These are phyloP conservation scores for Durio zibethinus DNA, from an alignment of 345 rosid genomes.

Conservation along the genomic window DNA sequence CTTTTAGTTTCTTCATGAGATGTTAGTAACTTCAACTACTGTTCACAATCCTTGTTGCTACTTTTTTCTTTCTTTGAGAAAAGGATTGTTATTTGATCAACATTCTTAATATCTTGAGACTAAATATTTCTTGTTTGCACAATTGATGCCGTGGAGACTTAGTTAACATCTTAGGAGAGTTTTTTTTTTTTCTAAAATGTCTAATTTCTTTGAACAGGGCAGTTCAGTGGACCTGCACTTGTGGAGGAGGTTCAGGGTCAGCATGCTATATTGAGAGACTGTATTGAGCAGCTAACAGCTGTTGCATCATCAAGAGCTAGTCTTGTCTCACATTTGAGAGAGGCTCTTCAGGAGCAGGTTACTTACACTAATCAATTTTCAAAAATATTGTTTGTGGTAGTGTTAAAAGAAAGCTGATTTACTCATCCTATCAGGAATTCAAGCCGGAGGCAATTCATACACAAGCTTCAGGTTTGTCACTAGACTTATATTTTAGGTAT, in stretches of 20 bases:
- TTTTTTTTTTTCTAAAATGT: not conserved
- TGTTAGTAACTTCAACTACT: not conserved
- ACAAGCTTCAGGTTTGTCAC: constrained; percentile 75
- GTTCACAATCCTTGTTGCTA: not conserved
- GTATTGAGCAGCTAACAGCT: constrained; percentile 60
- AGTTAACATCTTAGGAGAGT: not conserved
- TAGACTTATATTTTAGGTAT: not conserved
- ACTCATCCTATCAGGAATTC: constrained; percentile 52
- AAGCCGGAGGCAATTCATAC: constrained; percentile 68
- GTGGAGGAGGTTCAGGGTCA: constrained; percentile 78
- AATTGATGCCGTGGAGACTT: not conserved
- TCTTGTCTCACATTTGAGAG: constrained; percentile 69
- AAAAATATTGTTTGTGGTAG: constrained; percentile 2
- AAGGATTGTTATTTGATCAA: not conserved
- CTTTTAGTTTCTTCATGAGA: not conserved
- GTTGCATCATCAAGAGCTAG: constrained; percentile 68
- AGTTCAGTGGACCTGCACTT: constrained; percentile 44
- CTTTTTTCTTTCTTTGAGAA: not conserved
- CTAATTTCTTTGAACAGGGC: constrained; percentile 40
- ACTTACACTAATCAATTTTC: constrained; percentile 13
- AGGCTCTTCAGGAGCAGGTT: constrained; percentile 93
- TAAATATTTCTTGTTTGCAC: not conserved
- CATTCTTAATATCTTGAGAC: not conserved
- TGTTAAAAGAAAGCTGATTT: constrained; percentile 20
- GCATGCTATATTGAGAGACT: constrained; percentile 56